Evolutionary conservation across 176 grass and related monocot species (phyloP).

Genomic region (Musa troglodytarum): DNA sequence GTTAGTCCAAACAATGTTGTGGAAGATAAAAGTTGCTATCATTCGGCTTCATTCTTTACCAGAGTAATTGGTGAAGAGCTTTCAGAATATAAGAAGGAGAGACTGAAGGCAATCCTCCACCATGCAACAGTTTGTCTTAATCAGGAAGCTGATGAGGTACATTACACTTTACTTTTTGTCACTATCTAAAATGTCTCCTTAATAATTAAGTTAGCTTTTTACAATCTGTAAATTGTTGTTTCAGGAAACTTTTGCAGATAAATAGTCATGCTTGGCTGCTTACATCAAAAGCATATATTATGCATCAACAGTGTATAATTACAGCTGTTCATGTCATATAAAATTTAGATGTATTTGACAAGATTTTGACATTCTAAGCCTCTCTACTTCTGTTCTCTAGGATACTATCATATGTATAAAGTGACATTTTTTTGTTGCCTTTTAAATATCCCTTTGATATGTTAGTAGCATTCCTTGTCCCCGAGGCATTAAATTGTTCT

Average conservation of each 20-base stretch:
- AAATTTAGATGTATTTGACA: no score
- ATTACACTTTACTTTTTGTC: neutral
- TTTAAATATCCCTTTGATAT: no score
- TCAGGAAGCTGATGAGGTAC: constrained; percentile 34
- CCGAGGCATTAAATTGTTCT: no score
- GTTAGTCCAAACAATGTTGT: neutral
- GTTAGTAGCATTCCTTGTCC: no score
- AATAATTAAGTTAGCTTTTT: neutral
- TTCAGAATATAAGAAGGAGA: constrained; percentile 28
- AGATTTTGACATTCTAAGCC: no score
- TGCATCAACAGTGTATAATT: no score
- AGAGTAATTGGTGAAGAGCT: constrained; percentile 21
- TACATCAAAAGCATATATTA: neutral
- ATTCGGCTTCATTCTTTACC: constrained; percentile 18
- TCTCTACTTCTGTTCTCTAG: no score
- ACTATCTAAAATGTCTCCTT: neutral
- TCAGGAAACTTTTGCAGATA: neutral
- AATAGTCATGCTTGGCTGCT: neutral
- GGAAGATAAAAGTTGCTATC: neutral
- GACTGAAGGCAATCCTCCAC: constrained; percentile 26
- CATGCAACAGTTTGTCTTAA: constrained; percentile 28
- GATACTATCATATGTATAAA: neutral
- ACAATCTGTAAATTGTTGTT: neutral
- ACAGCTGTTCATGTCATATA: no score
- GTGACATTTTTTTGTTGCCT: neutral